phyloP scores from a whole-genome alignment of 2,329 filamentous ascomycete genomes.

The Colletotrichum tropicale region DNA sequence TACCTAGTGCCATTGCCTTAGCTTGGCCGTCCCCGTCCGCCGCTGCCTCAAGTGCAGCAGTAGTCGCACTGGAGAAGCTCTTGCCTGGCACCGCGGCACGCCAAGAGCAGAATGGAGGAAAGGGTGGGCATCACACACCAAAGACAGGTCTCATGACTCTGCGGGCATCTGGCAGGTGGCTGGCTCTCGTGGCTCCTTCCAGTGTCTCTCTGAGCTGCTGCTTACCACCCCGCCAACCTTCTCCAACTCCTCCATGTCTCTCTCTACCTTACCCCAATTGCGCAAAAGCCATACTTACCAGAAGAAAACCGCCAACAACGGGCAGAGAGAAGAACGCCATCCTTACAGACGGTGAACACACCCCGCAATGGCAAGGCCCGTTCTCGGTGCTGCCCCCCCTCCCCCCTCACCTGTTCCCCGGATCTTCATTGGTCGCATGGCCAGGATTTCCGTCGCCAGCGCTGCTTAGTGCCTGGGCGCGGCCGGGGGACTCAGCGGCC shows the following conservation, averaged over 20 bases:
- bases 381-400: background rate
- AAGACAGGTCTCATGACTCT: conserved; percentile 18
- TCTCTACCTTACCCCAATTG: background rate
- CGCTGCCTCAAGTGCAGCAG: background rate
- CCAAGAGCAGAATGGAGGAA: background rate
- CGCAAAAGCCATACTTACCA: background rate
- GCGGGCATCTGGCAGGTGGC: conserved; percentile 10
- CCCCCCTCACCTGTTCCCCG: background rate
- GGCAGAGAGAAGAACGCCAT: background rate
- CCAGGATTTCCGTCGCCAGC: background rate
- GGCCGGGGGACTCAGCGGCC: background rate
- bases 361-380: background rate
- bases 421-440: background rate
- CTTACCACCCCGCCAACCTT: background rate
- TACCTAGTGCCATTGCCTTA: background rate
- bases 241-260: background rate
- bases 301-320: background rate
- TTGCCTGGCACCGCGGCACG: background rate
- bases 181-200: conserved; percentile 12
- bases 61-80: background rate
- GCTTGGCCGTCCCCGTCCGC: background rate
- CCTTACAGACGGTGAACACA: background rate
- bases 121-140: conserved; percentile 5
- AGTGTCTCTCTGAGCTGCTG: background rate
- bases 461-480: background rate